A percentile compares a stretch with the other conserved stretches of the same genome.
Evolutionary conservation across 805 yeast species (phyloP).

Genomic region (Naumovozyma baii): DNA sequence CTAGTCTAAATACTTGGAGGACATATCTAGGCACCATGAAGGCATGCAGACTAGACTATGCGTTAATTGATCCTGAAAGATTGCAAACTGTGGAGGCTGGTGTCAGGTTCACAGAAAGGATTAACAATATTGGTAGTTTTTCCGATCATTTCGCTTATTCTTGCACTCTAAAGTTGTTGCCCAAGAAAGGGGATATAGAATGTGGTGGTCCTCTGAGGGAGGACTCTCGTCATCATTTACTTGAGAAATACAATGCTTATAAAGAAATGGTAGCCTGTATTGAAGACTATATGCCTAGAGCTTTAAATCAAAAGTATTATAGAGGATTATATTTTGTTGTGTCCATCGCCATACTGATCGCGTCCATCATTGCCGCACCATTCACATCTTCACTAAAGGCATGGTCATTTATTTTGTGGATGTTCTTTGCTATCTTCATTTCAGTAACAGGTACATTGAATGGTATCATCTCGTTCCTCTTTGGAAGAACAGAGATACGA

Average conservation of each 20-base stretch:
- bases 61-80: constrained; percentile 53
- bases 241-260: constrained; percentile 28
- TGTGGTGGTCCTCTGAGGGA: background rate
- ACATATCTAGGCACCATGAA: constrained; percentile 37
- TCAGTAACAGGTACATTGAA: constrained; percentile 60
- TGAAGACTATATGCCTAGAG: constrained; percentile 40
- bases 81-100: constrained; percentile 50
- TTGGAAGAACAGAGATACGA: constrained; percentile 72
- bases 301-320: constrained; percentile 52
- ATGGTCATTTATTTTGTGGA: constrained; percentile 62
- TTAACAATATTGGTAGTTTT: constrained; percentile 62
- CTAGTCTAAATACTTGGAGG: constrained; percentile 82
- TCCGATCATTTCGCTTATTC: constrained; percentile 90
- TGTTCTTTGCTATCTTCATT: constrained; percentile 44
- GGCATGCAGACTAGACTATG: constrained; percentile 87
- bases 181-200: background rate
- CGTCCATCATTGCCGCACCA: constrained; percentile 43
- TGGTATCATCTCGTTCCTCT: constrained; percentile 68
- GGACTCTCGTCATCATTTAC: background rate
- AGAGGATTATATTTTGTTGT: constrained; percentile 53
- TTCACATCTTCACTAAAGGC: constrained; percentile 47
- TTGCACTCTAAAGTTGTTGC: constrained; percentile 32
- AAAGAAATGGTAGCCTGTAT: constrained; percentile 42
- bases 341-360: constrained; percentile 45
- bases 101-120: constrained; percentile 63